These are phyloP conservation scores for Rauvolfia tetraphylla DNA, from an alignment of 257 asterid genomes.

Conservation along the genomic window DNA sequence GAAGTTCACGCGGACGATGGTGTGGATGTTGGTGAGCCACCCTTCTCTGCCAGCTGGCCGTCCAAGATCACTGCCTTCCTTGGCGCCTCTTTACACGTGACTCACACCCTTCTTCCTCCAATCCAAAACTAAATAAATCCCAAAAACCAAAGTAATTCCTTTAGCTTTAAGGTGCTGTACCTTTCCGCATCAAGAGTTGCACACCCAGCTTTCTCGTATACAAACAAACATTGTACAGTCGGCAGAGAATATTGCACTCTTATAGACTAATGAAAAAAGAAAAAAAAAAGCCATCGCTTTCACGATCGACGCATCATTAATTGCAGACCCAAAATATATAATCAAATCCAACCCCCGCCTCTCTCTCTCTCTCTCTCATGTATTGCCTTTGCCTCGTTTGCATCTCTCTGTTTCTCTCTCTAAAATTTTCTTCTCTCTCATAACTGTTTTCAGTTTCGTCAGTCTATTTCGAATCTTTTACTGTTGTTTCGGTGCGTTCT, in stretches of 20 bases:
- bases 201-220: neutral
- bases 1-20: slow-evolving; percentile 44
- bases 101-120: slow-evolving; percentile 21
- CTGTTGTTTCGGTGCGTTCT: neutral
- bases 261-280: neutral
- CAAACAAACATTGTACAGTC: neutral
- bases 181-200: neutral
- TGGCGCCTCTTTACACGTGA: slow-evolving; percentile 36
- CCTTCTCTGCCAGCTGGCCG: slow-evolving; percentile 52
- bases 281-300: slow-evolving; percentile 27
- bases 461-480: slow-evolving; percentile 18
- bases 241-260: neutral
- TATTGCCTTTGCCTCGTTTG: slow-evolving; percentile 30
- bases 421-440: slow-evolving; percentile 19
- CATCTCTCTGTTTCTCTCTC: slow-evolving; percentile 25
- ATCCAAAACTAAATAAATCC: neutral
- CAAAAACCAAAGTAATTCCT: neutral
- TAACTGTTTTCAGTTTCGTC: slow-evolving; percentile 7
- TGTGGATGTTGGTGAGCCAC: slow-evolving; percentile 54
- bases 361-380: slow-evolving; percentile 24
- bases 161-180: neutral
- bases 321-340: slow-evolving; percentile 26
- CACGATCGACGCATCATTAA: slow-evolving; percentile 25
- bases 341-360: slow-evolving; percentile 54
- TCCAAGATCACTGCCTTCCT: slow-evolving; percentile 37